phyloP scores from a whole-genome alignment of 2,329 filamentous ascomycete genomes.

The Keithomyces neogunnii region DNA sequence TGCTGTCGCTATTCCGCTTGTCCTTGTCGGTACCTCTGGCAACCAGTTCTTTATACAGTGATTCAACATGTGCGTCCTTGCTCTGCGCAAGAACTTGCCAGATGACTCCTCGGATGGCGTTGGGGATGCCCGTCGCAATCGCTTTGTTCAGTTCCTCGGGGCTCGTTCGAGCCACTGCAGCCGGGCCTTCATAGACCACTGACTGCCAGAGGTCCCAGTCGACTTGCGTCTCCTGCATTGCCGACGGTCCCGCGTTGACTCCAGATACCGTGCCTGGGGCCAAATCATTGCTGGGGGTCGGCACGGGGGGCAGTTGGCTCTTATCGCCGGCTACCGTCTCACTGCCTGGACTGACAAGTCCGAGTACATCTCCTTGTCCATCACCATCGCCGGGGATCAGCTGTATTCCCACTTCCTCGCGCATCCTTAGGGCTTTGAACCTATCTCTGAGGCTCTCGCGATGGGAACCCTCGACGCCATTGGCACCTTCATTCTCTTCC shows the following conservation, averaged over 20 bases:
- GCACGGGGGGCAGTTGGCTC: constrained; percentile 40
- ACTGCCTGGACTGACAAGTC: constrained; percentile 14
- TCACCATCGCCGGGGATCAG: constrained; percentile 45
- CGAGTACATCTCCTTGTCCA: constrained; percentile 26
- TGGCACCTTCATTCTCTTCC: constrained; percentile 51
- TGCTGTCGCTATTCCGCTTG: constrained; percentile 48
- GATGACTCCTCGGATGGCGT: constrained; percentile 92
- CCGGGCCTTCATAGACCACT: constrained; percentile 88
- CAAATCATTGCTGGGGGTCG: constrained; percentile 59
- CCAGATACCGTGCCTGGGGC: constrained; percentile 82
- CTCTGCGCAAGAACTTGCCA: constrained; percentile 97
- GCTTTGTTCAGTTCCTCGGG: constrained; percentile 83
- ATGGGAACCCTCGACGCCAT: constrained; percentile 37
- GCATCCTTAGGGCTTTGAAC: constrained; percentile 68
- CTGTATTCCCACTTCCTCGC: constrained; percentile 58
- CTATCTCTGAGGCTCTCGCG: constrained; percentile 63
- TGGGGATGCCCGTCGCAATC: constrained; percentile 88
- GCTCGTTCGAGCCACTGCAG: constrained; percentile 79
- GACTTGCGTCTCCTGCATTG: constrained; percentile 65
- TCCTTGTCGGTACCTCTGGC: constrained; percentile 76
- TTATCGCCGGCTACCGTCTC: constrained; percentile 20
- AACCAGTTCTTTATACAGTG: constrained; percentile 75
- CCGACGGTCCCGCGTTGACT: constrained; percentile 65
- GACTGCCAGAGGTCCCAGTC: constrained; percentile 98
- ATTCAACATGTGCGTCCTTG: constrained; percentile 84